phyloP scores from a whole-genome alignment of 306 rosid species.

The Medicago truncatula region MtrunA17r5.0-ANR NC_053049.1:1396501-1397000 shows the following conservation, averaged over 20 bases:
- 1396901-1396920: background rate
- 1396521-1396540: too few relatives aligned
- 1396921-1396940: conserved; percentile 27
- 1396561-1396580: conserved; percentile 17
- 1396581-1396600: conserved; percentile 35
- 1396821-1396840: background rate
- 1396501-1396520: too few relatives aligned
- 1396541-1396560: background rate
- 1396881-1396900: conserved; percentile 15
- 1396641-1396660: background rate
- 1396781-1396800: conserved; percentile 14
- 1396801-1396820: background rate
- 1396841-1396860: background rate
- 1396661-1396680: conserved; percentile 30
- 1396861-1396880: conserved; percentile 12
- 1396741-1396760: conserved; percentile 30
- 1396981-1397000: conserved; percentile 92
- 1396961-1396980: conserved; percentile 94
- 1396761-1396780: conserved; percentile 22
- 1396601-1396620: background rate
- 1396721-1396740: conserved; percentile 21
- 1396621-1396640: background rate
- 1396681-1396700: conserved; percentile 27
- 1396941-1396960: conserved; percentile 97
- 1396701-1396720: background rate